Evolutionary conservation across 1,284 basidiomycete species (phyloP).

Genomic region (Fomitopsis palustris): DNA sequence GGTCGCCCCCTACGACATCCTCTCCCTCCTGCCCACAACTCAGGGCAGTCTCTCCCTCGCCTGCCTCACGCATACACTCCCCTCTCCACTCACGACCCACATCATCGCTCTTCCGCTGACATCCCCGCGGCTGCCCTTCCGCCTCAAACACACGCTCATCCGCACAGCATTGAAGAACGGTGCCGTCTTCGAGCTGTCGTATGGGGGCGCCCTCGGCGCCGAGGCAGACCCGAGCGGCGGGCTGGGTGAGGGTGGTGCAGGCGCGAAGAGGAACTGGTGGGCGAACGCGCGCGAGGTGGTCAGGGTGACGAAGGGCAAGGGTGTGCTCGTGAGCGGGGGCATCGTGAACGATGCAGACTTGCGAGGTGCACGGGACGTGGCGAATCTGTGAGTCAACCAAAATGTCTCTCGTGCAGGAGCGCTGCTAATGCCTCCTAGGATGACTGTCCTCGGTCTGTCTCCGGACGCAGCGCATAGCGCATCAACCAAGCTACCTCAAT

Average conservation of each 20-base stretch:
- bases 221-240: constrained; percentile 49
- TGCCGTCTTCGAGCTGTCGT: constrained; percentile 78
- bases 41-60: constrained; percentile 71
- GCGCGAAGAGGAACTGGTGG: constrained; percentile 79
- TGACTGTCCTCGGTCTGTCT: constrained; percentile 61
- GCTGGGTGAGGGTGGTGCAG: constrained; percentile 47
- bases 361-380: constrained; percentile 65
- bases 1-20: constrained; percentile 69
- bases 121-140: constrained; percentile 72
- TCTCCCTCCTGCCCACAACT: constrained; percentile 72
- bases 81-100: constrained; percentile 77
- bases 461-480: constrained; percentile 65
- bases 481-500: constrained; percentile 57
- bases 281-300: constrained; percentile 68
- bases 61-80: constrained; percentile 77
- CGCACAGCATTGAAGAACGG: constrained; percentile 82
- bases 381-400: constrained; percentile 57
- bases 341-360: constrained; percentile 54
- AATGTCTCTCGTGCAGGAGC: not conserved
- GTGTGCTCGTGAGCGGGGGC: constrained; percentile 65
- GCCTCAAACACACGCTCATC: constrained; percentile 79
- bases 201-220: constrained; percentile 67
- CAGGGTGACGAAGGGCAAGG: constrained; percentile 75
- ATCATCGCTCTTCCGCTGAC: constrained; percentile 83
- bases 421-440: constrained; percentile 27